Conservation (phyloP, 768 basidiomycete genomes). For the Panaeolus papilionaceus region DNA sequence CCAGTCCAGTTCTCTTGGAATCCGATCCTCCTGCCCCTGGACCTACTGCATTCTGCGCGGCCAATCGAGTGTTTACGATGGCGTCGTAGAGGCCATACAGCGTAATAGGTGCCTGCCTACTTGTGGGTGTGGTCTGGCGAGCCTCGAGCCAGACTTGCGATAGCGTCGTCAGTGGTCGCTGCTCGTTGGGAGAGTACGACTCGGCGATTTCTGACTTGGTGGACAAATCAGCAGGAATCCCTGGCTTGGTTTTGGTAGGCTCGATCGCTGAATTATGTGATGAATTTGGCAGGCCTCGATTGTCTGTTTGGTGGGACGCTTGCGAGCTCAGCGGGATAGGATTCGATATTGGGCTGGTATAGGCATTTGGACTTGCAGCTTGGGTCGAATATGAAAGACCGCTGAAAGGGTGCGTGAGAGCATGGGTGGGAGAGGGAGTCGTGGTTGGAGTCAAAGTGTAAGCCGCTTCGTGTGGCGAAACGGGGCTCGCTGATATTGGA, state of each 20-base stretch:
- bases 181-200: background rate
- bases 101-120: background rate
- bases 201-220: background rate
- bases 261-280: background rate
- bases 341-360: background rate
- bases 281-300: background rate
- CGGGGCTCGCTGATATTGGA: background rate
- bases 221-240: background rate
- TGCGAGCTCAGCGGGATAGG: background rate
- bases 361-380: background rate
- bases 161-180: background rate
- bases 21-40: background rate
- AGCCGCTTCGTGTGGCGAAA: background rate
- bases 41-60: background rate
- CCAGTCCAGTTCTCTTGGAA: slow-evolving; percentile 4
- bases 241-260: background rate
- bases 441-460: background rate
- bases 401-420: background rate
- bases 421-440: background rate
- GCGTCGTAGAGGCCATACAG: slow-evolving; percentile 4
- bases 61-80: slow-evolving; percentile 1
- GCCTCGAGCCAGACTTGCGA: background rate
- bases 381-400: background rate
- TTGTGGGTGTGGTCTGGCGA: background rate
- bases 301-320: background rate